phyloP scores from a whole-genome alignment of 1,139 yeast species.

The Pichia sp. region DNA sequence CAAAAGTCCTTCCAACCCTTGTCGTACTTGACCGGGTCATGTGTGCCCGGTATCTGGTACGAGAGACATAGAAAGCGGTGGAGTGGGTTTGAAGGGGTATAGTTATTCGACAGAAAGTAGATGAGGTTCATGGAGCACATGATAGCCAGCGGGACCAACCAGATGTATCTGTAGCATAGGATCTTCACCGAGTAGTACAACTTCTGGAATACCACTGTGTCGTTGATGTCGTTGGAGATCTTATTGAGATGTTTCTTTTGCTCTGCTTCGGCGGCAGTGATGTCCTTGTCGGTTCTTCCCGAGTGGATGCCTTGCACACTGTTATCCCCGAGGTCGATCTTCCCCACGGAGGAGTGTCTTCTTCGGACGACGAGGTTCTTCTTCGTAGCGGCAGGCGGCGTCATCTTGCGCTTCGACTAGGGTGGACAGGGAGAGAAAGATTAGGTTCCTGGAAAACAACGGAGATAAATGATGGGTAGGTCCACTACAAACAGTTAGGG shows the following conservation, averaged over 20 bases:
- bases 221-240: conserved; percentile 29
- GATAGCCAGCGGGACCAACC: conserved; percentile 67
- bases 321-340: conserved; percentile 54
- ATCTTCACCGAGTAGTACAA: conserved; percentile 56
- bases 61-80: conserved; percentile 65
- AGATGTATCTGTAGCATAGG: conserved; percentile 64
- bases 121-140: conserved; percentile 37
- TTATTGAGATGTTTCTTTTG: conserved; percentile 31
- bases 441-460: too few relatives aligned
- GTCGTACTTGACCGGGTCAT: conserved; percentile 52
- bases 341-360: conserved; percentile 55
- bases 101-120: conserved; percentile 49
- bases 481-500: too few relatives aligned
- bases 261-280: conserved; percentile 35
- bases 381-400: neutral
- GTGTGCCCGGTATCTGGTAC: conserved; percentile 53
- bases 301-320: conserved; percentile 48
- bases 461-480: too few relatives aligned
- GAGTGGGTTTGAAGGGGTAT: conserved; percentile 55
- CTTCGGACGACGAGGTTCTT: conserved; percentile 21
- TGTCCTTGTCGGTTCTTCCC: conserved; percentile 40
- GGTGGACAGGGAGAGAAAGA: neutral
- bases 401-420: neutral
- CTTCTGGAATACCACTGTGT: conserved; percentile 44
- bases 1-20: conserved; percentile 82